Evolutionary conservation across 2,329 filamentous ascomycete species (phyloP).

Genomic region (Aspergillus ruber): DNA sequence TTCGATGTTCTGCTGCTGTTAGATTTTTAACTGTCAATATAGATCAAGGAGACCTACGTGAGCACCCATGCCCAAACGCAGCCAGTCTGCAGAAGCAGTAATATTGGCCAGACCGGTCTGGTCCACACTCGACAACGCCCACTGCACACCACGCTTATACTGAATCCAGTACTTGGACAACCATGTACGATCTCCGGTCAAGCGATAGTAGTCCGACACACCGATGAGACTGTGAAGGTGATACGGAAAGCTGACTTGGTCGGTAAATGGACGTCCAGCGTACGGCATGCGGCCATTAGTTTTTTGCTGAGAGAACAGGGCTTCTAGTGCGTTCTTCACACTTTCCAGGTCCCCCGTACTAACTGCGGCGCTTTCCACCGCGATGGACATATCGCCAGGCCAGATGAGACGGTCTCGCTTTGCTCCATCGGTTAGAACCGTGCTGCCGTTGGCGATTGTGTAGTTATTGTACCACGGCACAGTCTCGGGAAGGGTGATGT

Average conservation of each 20-base stretch:
- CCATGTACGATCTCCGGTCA: constrained; percentile 36
- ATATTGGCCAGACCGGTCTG: constrained; percentile 41
- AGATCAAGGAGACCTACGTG: constrained; percentile 25
- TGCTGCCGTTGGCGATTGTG: constrained; percentile 23
- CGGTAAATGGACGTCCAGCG: constrained; percentile 41
- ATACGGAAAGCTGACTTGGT: constrained; percentile 47
- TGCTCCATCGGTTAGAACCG: constrained; percentile 34
- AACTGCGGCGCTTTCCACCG: constrained; percentile 49
- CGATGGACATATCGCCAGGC: constrained; percentile 57
- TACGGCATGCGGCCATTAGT: constrained; percentile 45
- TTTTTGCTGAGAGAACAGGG: constrained; percentile 43
- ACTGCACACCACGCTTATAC: constrained; percentile 40
- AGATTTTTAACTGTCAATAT: not conserved
- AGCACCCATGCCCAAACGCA: constrained; percentile 46
- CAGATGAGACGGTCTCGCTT: constrained; percentile 46
- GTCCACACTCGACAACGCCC: constrained; percentile 39
- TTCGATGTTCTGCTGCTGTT: constrained; percentile 15
- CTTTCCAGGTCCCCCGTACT: constrained; percentile 49
- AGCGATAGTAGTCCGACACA: constrained; percentile 40
- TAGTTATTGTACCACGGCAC: constrained; percentile 27
- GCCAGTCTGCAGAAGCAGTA: constrained; percentile 41
- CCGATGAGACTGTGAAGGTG: constrained; percentile 47
- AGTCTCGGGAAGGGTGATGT: constrained; percentile 10
- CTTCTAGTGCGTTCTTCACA: constrained; percentile 46
- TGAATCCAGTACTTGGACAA: constrained; percentile 37